Percentiles rank a stretch among this genome's conserved stretches.
Evolutionary conservation across 768 basidiomycete species (phyloP).

Genomic region (Rhodotorula diobovata): DNA sequence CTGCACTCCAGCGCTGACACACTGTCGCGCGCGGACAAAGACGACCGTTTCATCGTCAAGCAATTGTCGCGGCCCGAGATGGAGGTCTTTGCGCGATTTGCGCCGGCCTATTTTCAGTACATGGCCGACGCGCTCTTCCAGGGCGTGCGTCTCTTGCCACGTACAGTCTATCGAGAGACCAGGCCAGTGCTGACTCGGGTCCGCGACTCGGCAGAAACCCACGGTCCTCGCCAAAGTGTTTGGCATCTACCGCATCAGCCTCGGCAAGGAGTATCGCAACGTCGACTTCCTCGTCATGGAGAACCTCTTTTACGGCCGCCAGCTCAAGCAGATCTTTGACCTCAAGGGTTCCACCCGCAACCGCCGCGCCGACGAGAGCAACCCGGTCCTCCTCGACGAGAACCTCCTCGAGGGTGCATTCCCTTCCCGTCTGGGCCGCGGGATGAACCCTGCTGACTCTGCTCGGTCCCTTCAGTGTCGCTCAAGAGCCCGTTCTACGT

Average conservation of each 20-base stretch:
- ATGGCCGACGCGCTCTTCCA: slow-evolving; percentile 89
- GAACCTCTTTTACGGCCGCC: slow-evolving; percentile 87
- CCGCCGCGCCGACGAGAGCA: slow-evolving; percentile 74
- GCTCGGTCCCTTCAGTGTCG: slow-evolving; percentile 55
- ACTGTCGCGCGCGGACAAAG: slow-evolving; percentile 67
- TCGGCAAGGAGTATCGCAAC: slow-evolving; percentile 68
- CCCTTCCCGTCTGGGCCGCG: neutral
- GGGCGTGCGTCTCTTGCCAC: slow-evolving; percentile 62
- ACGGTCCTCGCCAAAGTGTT: slow-evolving; percentile 94
- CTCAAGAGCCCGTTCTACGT: slow-evolving; percentile 86
- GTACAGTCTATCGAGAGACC: too few relatives aligned
- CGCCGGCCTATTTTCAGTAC: slow-evolving; percentile 95
- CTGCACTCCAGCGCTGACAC: neutral
- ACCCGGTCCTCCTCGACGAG: slow-evolving; percentile 92
- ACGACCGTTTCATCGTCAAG: slow-evolving; percentile 98
- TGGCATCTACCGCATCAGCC: slow-evolving; percentile 90
- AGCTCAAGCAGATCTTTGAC: slow-evolving; percentile 91
- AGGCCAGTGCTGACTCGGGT: neutral
- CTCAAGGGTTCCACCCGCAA: slow-evolving; percentile 94
- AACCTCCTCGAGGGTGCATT: slow-evolving; percentile 85
- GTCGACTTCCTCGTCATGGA: slow-evolving; percentile 99
- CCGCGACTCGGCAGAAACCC: slow-evolving; percentile 61
- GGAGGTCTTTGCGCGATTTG: slow-evolving; percentile 93
- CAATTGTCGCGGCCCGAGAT: slow-evolving; percentile 85
- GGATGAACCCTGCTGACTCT: neutral